phyloP scores from a whole-genome alignment of 2,329 filamentous ascomycete species.

The Cercospora sp. region DNA sequence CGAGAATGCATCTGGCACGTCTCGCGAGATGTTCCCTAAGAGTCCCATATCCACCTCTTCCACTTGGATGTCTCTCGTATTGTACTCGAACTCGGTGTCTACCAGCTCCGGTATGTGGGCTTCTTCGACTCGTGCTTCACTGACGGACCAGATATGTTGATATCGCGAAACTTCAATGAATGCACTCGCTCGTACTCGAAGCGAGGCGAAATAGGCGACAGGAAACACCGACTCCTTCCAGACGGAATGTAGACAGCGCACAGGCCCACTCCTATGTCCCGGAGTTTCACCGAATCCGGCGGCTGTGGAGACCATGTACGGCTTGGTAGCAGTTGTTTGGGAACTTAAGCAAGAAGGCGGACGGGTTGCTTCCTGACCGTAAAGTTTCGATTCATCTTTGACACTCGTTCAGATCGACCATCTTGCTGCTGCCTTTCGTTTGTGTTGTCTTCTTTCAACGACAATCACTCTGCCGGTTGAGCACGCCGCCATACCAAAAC shows the following conservation, averaged over 20 bases:
- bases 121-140: too few species aligned
- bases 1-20: too few species aligned
- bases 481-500: neutral
- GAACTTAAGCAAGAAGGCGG: neutral
- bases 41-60: too few species aligned
- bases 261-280: too few species aligned
- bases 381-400: neutral
- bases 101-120: too few species aligned
- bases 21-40: too few species aligned
- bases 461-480: neutral
- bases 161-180: neutral
- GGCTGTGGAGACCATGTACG: neutral
- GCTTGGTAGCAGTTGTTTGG: neutral
- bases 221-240: neutral
- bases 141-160: neutral
- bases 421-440: neutral
- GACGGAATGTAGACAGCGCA: too few species aligned
- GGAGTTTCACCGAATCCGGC: constrained; percentile 4
- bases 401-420: neutral
- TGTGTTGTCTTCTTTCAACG: neutral
- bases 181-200: neutral
- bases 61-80: too few species aligned
- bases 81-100: too few species aligned
- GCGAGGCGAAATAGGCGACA: neutral
- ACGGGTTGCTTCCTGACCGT: neutral